Evolutionary conservation across 2,329 filamentous ascomycete genomes (phyloP).

Genomic region (Sporothrix pseudoabietina): DNA sequence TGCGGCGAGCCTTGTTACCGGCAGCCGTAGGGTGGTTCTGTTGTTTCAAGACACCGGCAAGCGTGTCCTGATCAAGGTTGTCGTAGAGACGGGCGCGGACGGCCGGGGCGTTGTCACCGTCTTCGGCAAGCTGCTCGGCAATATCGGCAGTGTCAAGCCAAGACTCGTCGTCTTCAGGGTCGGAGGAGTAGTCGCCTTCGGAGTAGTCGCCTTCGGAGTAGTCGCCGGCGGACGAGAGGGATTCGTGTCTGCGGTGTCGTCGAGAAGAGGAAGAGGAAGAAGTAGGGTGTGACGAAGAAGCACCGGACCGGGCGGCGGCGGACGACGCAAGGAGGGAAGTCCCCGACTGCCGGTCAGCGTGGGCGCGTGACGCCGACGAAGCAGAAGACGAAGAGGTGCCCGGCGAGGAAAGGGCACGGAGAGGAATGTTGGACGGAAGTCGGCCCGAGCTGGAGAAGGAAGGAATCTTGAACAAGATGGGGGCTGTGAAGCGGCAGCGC

Average conservation of each 20-base stretch:
- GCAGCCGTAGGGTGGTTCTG: conserved; percentile 41
- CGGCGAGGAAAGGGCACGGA: conserved; percentile 64
- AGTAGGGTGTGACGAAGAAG: conserved; percentile 36
- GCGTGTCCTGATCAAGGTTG: conserved; percentile 64
- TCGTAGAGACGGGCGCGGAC: conserved; percentile 69
- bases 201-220: conserved; percentile 41
- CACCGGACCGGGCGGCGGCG: conserved; percentile 36
- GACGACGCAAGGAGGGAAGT: conserved; percentile 51
- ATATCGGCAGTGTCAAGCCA: conserved; percentile 97
- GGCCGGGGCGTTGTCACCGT: conserved; percentile 66
- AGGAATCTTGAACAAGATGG: conserved; percentile 82
- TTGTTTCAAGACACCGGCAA: conserved; percentile 54
- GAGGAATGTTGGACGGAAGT: conserved; percentile 81
- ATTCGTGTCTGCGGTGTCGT: conserved; percentile 43
- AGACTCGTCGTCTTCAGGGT: conserved; percentile 56
- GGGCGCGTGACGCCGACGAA: conserved; percentile 41
- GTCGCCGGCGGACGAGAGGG: conserved; percentile 17
- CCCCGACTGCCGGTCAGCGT: conserved; percentile 42
- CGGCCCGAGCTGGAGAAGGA: conserved; percentile 62
- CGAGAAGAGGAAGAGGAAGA: conserved; percentile 37
- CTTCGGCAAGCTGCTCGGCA: conserved; percentile 81
- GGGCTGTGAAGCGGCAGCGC: conserved; percentile 78
- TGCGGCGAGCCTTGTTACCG: conserved; percentile 36
- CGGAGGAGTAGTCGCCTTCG: conserved; percentile 50
- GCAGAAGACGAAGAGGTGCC: conserved; percentile 22